phyloP scores from a whole-genome alignment of 805 yeast species.

The Tetrapisispora nanseiensis region DNA sequence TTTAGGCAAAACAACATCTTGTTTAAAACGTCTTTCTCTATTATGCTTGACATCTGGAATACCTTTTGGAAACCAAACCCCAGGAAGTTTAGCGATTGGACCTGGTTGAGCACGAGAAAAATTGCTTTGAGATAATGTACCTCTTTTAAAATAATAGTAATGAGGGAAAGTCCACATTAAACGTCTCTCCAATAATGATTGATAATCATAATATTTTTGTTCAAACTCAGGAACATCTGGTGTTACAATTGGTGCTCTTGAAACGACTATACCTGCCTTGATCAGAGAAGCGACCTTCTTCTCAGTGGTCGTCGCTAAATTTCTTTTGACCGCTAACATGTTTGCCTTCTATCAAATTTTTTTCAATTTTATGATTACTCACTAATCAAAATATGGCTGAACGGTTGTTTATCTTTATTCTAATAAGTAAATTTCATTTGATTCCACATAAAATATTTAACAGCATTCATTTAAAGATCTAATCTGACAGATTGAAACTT shows the following conservation, averaged over 20 bases:
- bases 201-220: slow-evolving; percentile 66
- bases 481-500: no score
- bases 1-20: slow-evolving; percentile 66
- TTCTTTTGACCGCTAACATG: slow-evolving; percentile 5
- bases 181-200: slow-evolving; percentile 75
- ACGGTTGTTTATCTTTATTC: no score
- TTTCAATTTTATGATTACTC: no score
- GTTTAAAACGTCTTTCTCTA: slow-evolving; percentile 80
- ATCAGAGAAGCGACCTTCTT: slow-evolving; percentile 13
- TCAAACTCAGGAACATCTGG: slow-evolving; percentile 68
- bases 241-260: slow-evolving; percentile 79
- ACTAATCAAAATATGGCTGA: no score
- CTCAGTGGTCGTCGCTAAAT: slow-evolving; percentile 13
- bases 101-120: slow-evolving; percentile 66
- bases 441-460: no score
- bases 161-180: slow-evolving; percentile 97
- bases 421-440: no score
- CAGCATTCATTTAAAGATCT: no score
- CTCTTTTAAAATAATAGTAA: slow-evolving; percentile 82
- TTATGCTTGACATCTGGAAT: slow-evolving; percentile 77
- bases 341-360: no score
- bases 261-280: slow-evolving; percentile 52
- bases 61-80: slow-evolving; percentile 73
- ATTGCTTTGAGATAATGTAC: slow-evolving; percentile 78
- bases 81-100: slow-evolving; percentile 64